Evolutionary conservation across 139 green algal species (phyloP), one percentile per base, ranked within the genome.

Genomic region (Chlamydomonas asymmetrica): DNA sequence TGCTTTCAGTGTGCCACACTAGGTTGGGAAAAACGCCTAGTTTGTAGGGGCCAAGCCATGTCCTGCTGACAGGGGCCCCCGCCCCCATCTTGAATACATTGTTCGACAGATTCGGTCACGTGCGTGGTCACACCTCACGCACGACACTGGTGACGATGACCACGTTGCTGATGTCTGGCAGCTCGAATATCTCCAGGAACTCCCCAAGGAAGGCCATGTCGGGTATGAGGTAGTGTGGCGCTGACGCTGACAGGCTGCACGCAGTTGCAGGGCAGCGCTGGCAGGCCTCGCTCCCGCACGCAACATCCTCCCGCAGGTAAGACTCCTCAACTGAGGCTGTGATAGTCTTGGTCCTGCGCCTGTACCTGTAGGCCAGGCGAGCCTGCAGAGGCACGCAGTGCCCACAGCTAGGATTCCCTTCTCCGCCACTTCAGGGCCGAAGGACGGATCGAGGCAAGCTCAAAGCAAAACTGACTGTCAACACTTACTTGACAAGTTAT

Each of bases 151-250:
- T 74, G 7, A 80, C 72, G 34, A 83, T n/a, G 25, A 86, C 38
- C 37, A 66, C 37, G 45, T 80, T 68, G 22, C 27, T 50, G 4
- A 85, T 56, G 27, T 83, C 71, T 3, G 82, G 71, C 39, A 89
- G 85, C 78, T 91, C 79, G 31, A 87, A 88, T 18, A 91, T 20
- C 31, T 91, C 83, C 57, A 90, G 64, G 27, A 80, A 77, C 4
- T 79, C 70, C 1, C 25, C 6, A 49, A 91, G 63, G n/a, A 63
- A 66, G 0, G 41, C 54, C 4, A 29, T 60, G 56, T 91, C 87
- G 0, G 84, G 87, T 7, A 91, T 63, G 8, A 84, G 35, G 43
- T 83, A 80, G 70, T 86, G 80, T 40, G 62, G 39, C 39, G 63
- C 74, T 1, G 59, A 23, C 0, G 66, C 40, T 20, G 80, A 74